phyloP scores from a whole-genome alignment of 169 alveolate genomes.

The Cryptosporidium bovis region DNA sequence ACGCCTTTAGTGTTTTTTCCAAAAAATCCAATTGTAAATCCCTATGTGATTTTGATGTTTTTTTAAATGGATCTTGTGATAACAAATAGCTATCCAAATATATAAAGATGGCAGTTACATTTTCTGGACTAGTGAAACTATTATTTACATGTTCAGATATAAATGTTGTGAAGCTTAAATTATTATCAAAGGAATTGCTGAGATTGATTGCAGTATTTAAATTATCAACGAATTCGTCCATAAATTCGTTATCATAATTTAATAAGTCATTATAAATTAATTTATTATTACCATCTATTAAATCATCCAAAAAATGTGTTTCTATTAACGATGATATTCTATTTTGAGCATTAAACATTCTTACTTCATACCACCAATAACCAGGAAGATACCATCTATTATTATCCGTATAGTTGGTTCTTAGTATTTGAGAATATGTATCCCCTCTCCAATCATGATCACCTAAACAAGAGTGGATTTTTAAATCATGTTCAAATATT shows the following conservation, averaged over 20 bases:
- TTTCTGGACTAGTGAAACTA: neutral
- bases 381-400: slow-evolving; percentile 60
- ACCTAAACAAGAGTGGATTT: slow-evolving; percentile 66
- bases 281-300: neutral
- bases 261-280: neutral
- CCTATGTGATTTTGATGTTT: slow-evolving; percentile 34
- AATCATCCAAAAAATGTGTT: neutral
- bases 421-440: slow-evolving; percentile 38
- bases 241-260: neutral
- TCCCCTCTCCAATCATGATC: slow-evolving; percentile 71
- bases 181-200: slow-evolving; percentile 12
- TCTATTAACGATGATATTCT: slow-evolving; percentile 14
- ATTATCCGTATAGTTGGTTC: slow-evolving; percentile 20
- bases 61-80: slow-evolving; percentile 64
- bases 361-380: slow-evolving; percentile 73
- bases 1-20: slow-evolving; percentile 47
- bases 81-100: slow-evolving; percentile 51
- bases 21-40: slow-evolving; percentile 43
- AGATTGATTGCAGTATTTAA: slow-evolving; percentile 8
- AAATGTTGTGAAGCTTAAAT: slow-evolving; percentile 19
- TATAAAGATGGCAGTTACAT: slow-evolving; percentile 51
- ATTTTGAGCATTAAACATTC: neutral
- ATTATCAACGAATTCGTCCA: slow-evolving; percentile 13
- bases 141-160: slow-evolving; percentile 10
- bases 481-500: neutral